Base-by-base conservation (phyloP, 164 flowering plant genomes). In the Kingdonia uniflora region DNA sequence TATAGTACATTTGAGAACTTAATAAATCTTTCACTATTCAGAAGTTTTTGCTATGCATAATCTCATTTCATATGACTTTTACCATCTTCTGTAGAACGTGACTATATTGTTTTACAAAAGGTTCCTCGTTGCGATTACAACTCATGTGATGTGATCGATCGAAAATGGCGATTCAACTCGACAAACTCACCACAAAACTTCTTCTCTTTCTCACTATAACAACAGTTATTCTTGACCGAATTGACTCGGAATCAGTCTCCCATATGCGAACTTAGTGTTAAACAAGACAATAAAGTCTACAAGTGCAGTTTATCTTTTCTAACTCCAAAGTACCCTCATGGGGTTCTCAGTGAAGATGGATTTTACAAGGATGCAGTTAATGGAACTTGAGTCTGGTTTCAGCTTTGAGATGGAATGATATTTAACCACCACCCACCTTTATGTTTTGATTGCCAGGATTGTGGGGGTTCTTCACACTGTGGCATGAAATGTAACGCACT, bases 401-500 rank as follows among this genome's bases (percentile, higher is more conserved):
- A 90, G 97, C 92, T 85, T 33, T 91, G 97, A 33, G 79, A 74
- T 64, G 71, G 70, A 55, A 80, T 91, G 97, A 68, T 85, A 62
- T 91, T 91, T 79, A 91, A 91, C 74, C 96, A 91, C 48, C 80
- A 85, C 53, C 84, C 80, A 14, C 97, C 97, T n/a, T 68, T 58
- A 63, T 91, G 97, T 68, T 63, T 73, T 70, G 83, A 63, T 56
- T 91, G 97, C 67, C 63, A 85, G 97, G 91, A 70, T 55, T 88
- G 95, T 72, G 95, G 91, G 38, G 95, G 85, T 38, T 68, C 82
- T 55, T 69, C 82, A 63, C 84, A 57, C 23, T 88, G 95, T 61
- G 91, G 91, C 52, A 76, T 74, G 79, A 78, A 48, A 44, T 88
- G 96, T 64, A 77, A 85, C 70, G 97, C 95, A 20, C 81, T 88